Base-by-base conservation (phyloP, 2,329 filamentous ascomycete species). In the Colletotrichum tropicicola region DNA sequence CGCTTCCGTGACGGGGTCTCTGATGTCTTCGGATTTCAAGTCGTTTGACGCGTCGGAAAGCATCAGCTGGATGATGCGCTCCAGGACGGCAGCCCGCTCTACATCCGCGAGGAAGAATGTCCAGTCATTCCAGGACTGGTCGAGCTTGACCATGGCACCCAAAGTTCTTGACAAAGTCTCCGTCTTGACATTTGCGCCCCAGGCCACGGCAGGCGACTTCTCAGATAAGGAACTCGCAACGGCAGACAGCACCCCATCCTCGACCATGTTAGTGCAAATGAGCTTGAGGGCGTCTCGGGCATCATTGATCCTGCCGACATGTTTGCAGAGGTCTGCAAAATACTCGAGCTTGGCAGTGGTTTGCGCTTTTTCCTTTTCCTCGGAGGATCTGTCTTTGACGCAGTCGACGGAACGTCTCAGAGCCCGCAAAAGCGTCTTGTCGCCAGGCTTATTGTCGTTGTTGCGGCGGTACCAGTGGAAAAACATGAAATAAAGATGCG, bases 401-500 rank as follows among this genome's bases (percentile, higher is more conserved):
- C 85, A 81, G 45, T 91, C 87, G 51, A 92, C 84, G 1, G 90
- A 91, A 58, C 87, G 84, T 59, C 85, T 85, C 51, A 93, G 80
- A 12, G 89, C 83, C 52, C 85, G 83, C 13, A 91, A 74, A 2
- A 85, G 79, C 17, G 78, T 74, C 6, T 72, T 68, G 49, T 83
- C 80, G n/a, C 79, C 78, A 1, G 74, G 68, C 28, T 80, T 80
- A 4, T 78, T 77, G 13, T 57, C 51, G n/a, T 47, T 82, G n/a
- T 65, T 62, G n/a, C 62, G 79, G 6, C 63, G 63, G 30, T 64
- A 66, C 59, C 59, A 63, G 27, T 66, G 59, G 27, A 66, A 63
- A 71, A 88, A 88, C 49, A 87, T 81, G 73, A 90, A 93, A 73
- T 92, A 92, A 3, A 92, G 82, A 69, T 91, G 90, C 0, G 91